Evolutionary conservation across 495 filamentous ascomycete species (phyloP).

Genomic region (Neurospora sp.): DNA sequence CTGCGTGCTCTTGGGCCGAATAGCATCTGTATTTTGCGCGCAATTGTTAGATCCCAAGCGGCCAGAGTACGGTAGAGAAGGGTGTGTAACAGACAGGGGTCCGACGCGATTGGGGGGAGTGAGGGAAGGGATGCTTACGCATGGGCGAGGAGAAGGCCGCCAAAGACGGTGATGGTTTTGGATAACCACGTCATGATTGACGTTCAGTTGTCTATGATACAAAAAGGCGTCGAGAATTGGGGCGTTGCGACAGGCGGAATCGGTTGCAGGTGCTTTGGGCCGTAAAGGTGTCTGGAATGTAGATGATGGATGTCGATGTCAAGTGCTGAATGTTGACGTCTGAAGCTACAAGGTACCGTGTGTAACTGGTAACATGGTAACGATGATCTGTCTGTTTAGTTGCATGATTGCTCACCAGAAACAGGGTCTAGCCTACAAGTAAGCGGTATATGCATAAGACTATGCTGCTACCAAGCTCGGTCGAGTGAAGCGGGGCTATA

Average conservation of each 20-base stretch:
- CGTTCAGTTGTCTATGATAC: too few relatives aligned
- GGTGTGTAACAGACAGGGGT: not conserved
- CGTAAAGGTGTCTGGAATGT: conserved; percentile 1
- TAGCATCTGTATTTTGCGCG: conserved; percentile 49
- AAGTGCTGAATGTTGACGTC: not conserved
- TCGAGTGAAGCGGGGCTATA: not conserved
- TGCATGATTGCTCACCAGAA: not conserved
- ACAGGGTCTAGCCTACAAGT: not conserved
- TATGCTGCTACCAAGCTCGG: not conserved
- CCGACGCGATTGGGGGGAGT: not conserved
- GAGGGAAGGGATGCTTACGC: conserved; percentile 43
- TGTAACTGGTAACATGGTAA: not conserved
- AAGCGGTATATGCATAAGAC: not conserved
- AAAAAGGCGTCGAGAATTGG: not conserved
- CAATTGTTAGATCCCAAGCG: not conserved
- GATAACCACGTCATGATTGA: conserved; percentile 56
- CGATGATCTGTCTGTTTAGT: not conserved
- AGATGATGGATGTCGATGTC: not conserved
- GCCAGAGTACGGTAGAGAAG: not conserved
- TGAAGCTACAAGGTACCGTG: not conserved
- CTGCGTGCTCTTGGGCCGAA: conserved; percentile 75
- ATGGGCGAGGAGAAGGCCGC: conserved; percentile 58
- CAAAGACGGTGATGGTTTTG: conserved; percentile 51
- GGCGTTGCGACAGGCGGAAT: not conserved
- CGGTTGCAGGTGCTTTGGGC: not conserved